A percentile compares a stretch with the other conserved stretches of the same genome.
Evolutionary conservation across 208 protist genomes (phyloP).

Genomic region (Porcisia deanei): DNA sequence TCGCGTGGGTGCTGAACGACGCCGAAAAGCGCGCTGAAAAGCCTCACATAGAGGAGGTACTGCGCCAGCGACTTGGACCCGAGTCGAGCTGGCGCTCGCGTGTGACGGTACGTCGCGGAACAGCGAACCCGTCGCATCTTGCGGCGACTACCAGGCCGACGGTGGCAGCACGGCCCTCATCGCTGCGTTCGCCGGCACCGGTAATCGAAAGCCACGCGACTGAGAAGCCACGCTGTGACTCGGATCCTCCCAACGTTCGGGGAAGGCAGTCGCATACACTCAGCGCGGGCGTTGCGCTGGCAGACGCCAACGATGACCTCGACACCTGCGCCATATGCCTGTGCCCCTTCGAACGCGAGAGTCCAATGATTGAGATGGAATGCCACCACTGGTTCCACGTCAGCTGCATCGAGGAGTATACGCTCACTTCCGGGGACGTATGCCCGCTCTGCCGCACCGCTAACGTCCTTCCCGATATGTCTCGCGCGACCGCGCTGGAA

Average conservation of each 20-base stretch:
- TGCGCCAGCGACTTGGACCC: conserved; percentile 8
- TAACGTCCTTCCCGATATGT: conserved; percentile 42
- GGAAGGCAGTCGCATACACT: not conserved
- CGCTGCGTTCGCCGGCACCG: not conserved
- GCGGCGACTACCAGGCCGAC: not conserved
- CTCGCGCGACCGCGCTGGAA: conserved; percentile 18
- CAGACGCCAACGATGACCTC: not conserved
- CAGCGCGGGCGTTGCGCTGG: not conserved
- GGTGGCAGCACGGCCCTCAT: not conserved
- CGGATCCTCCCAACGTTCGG: not conserved
- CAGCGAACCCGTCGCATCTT: not conserved
- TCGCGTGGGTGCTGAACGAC: conserved; percentile 46
- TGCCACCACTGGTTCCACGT: conserved; percentile 78
- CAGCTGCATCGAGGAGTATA: conserved; percentile 54
- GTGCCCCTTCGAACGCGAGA: conserved; percentile 30
- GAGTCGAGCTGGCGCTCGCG: conserved; percentile 25
- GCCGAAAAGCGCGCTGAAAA: conserved; percentile 12
- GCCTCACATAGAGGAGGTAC: conserved; percentile 14
- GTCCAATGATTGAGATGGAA: conserved; percentile 45
- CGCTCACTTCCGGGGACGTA: conserved; percentile 37
- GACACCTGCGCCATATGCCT: conserved; percentile 63
- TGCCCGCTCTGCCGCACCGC: conserved; percentile 63
- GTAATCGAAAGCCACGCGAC: not conserved
- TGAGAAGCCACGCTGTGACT: not conserved
- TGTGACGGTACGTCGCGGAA: conserved; percentile 1